Evolutionary conservation across 805 yeast genomes (phyloP), one percentile per base, ranked within the genome.

Genomic region (Lipomyces spencermartinsiae): DNA sequence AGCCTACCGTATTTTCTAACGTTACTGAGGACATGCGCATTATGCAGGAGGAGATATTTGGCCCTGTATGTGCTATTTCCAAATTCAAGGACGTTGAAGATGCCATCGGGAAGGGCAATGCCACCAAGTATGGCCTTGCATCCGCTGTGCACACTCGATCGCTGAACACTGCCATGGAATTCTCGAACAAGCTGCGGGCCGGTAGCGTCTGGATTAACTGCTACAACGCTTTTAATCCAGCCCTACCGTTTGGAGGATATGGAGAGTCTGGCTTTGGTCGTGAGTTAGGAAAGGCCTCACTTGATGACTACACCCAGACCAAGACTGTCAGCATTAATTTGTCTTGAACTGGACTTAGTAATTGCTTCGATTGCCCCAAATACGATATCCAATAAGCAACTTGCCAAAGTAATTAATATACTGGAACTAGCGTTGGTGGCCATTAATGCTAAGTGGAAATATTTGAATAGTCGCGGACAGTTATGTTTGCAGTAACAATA

Each of bases 181-280:
- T 91, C 70, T 84, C 97, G 56, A 84, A 85, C 80, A 86, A 87
- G 77, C 81, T 93, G 65, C 86, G 88, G 75, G 89, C 97, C 68
- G 98, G 98, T 77, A 91, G 94, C 67, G 87, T 93, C 73, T 94
- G 97, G 94, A 85, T 93, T 73, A 93, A 93, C 86, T 87, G 93
- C 67, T 89, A 92, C 80, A 93, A 93, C 81, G 95, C 86, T 73
- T 86, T 87, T 74, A 88, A 87, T 74, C 78, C 83, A 71, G 83
- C 84, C 72, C 86, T 89, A 64, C 94, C 94, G 22, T 91, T 91
- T 78, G 96, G 96, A 58, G 96, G 96, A 55, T 89, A 86, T 78
- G 89, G 90, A 79, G 81, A 85, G 82, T 86, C 91, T 73, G 97
- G 97, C 73, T 83, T 89, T 68, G 96, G 96, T 69, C 85, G 94